Percentiles rank a stretch among this genome's conserved stretches.
phyloP scores from a whole-genome alignment of 2,329 filamentous ascomycete species.

The Colletotrichum sp. region DNA sequence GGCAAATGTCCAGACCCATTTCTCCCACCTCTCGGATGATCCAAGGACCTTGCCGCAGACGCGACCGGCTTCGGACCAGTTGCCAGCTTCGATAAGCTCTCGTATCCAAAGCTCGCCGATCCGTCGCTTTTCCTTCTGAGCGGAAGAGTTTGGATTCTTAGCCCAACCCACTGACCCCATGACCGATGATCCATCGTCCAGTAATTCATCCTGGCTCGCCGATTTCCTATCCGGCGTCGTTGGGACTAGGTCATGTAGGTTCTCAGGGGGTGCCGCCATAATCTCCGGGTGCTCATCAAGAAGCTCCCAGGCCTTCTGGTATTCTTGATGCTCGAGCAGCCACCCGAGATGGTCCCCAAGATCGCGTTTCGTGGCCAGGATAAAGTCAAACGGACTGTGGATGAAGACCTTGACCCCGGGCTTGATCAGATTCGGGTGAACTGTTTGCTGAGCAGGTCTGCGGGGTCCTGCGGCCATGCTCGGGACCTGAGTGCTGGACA shows the following conservation, averaged over 20 bases:
- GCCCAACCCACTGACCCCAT: constrained; percentile 58
- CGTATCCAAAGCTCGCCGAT: constrained; percentile 95
- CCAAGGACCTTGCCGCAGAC: constrained; percentile 84
- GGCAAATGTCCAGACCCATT: constrained; percentile 94
- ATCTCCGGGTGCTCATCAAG: constrained; percentile 87
- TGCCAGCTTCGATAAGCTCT: constrained; percentile 74
- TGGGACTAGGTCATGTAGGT: constrained; percentile 41
- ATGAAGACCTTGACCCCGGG: constrained; percentile 81
- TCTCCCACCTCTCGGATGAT: constrained; percentile 85
- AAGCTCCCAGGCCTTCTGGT: constrained; percentile 87
- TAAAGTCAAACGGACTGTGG: constrained; percentile 94
- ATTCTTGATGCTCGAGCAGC: constrained; percentile 82
- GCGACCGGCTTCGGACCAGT: constrained; percentile 81
- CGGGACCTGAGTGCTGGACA: constrained; percentile 52
- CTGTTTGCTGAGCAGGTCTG: constrained; percentile 17
- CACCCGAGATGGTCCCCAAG: constrained; percentile 84
- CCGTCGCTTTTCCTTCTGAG: constrained; percentile 85
- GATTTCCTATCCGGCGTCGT: constrained; percentile 46
- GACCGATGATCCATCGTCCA: constrained; percentile 72
- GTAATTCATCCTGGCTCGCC: constrained; percentile 65
- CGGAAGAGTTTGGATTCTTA: constrained; percentile 29
- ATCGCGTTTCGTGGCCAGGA: constrained; percentile 89
- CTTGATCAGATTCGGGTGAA: constrained; percentile 61
- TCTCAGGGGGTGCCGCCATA: constrained; percentile 48
- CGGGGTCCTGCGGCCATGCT: constrained; percentile 41